Evolutionary conservation across 306 rosid species (phyloP).

Genomic region (Leucaena leucocephala): DNA sequence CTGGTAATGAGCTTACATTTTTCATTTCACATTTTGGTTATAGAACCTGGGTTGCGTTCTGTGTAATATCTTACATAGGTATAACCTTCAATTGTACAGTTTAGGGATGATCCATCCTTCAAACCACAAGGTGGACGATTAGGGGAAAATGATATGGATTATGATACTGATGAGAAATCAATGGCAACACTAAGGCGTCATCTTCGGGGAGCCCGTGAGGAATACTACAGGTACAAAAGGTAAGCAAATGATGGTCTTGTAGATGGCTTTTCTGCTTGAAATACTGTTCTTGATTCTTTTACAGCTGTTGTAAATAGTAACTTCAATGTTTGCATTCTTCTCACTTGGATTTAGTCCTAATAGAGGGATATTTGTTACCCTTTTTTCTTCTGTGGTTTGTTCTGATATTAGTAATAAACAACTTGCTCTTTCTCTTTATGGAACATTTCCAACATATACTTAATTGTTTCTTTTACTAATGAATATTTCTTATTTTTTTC

Average conservation of each 20-base stretch:
- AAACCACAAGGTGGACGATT: constrained; percentile 94
- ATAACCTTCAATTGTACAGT: constrained; percentile 52
- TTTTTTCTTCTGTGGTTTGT: background rate
- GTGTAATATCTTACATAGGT: constrained; percentile 30
- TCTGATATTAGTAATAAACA: background rate
- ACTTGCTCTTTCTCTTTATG: constrained; percentile 13
- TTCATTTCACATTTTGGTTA: constrained; percentile 24
- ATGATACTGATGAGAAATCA: constrained; percentile 96
- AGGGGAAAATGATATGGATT: constrained; percentile 94
- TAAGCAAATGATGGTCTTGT: constrained; percentile 41
- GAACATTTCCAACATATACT: background rate
- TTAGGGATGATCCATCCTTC: constrained; percentile 90
- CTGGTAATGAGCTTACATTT: constrained; percentile 60
- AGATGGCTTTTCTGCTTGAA: constrained; percentile 24
- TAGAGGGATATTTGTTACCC: background rate
- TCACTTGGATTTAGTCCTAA: constrained; percentile 21
- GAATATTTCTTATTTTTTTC: background rate
- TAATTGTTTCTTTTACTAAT: background rate
- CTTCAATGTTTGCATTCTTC: constrained; percentile 28
- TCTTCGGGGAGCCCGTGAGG: constrained; percentile 90
- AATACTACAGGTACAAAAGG: constrained; percentile 95
- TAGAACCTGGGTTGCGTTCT: constrained; percentile 13
- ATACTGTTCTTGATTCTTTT: constrained; percentile 28
- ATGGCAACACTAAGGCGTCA: constrained; percentile 96
- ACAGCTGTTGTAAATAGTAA: background rate